phyloP scores from a whole-genome alignment of 2,329 filamentous ascomycete species.

The Aspergillus arachidicola region DNA sequence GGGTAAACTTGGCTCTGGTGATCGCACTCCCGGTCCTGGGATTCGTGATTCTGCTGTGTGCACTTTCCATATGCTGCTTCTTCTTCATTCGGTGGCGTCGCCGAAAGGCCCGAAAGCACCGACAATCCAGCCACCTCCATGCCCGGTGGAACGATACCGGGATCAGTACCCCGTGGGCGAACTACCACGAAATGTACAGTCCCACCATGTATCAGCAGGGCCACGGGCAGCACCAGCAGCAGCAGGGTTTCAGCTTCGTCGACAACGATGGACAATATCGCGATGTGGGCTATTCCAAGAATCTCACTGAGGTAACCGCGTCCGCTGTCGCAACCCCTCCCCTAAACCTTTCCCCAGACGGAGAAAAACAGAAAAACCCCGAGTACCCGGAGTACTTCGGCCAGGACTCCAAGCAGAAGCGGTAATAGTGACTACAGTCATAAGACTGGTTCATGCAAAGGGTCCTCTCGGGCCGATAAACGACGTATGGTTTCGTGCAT shows the following conservation, averaged over 20 bases:
- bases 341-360: conserved; percentile 7
- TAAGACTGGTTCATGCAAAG: not conserved
- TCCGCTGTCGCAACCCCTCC: conserved; percentile 8
- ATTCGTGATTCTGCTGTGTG: conserved; percentile 40
- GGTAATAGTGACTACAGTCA: not conserved
- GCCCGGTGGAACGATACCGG: conserved; percentile 39
- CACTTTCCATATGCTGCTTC: conserved; percentile 41
- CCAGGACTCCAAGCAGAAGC: not conserved
- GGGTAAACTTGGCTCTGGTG: conserved; percentile 37
- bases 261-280: conserved; percentile 30
- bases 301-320: conserved; percentile 7
- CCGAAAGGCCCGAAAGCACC: conserved; percentile 33
- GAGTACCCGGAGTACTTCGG: conserved; percentile 8
- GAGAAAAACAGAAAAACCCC: conserved; percentile 9
- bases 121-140: conserved; percentile 33
- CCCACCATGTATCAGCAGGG: conserved; percentile 14
- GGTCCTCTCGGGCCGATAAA: not conserved
- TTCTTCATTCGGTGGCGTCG: conserved; percentile 47
- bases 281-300: conserved; percentile 21
- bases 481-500: not conserved
- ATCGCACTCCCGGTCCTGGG: conserved; percentile 48
- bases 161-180: conserved; percentile 34
- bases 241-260: conserved; percentile 26
- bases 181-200: conserved; percentile 22
- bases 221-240: conserved; percentile 6